Percentiles rank a stretch among this genome's conserved stretches.
phyloP scores from a whole-genome alignment of 805 yeast species.

The Yamadazyma sp. region DNA sequence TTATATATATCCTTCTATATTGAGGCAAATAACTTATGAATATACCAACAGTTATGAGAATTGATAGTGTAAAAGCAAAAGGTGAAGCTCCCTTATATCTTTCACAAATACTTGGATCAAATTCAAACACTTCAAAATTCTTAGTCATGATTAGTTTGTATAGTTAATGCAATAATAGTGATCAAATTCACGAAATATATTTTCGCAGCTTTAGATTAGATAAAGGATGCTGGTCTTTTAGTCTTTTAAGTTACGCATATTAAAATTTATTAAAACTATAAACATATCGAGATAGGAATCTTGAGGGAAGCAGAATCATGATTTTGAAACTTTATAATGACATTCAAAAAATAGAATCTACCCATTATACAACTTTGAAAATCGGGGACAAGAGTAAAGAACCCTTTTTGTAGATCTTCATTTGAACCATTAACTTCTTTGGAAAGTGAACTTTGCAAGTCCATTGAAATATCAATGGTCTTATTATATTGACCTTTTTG shows the following conservation, averaged over 20 bases:
- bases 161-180: neutral
- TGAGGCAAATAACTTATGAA: conserved; percentile 74
- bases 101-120: conserved; percentile 27
- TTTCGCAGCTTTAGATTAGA: too few relatives aligned
- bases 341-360: conserved; percentile 31
- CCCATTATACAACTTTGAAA: conserved; percentile 37
- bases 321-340: conserved; percentile 17
- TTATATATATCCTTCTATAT: conserved; percentile 52
- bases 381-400: conserved; percentile 34
- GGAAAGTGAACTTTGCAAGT: conserved; percentile 8
- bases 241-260: too few relatives aligned
- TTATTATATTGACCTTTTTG: conserved; percentile 5
- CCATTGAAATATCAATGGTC: conserved; percentile 7
- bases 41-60: conserved; percentile 62
- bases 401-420: conserved; percentile 12
- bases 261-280: neutral
- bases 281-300: conserved; percentile 3
- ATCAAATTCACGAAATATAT: too few relatives aligned
- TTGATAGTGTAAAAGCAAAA: conserved; percentile 47
- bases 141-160: neutral
- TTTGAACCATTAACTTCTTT: conserved; percentile 24
- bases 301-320: conserved; percentile 2
- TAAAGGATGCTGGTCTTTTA: too few relatives aligned
- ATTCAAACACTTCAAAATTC: neutral
- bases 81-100: conserved; percentile 49